phyloP scores from a whole-genome alignment of 805 yeast species.

The Yarrowia sp. region DNA sequence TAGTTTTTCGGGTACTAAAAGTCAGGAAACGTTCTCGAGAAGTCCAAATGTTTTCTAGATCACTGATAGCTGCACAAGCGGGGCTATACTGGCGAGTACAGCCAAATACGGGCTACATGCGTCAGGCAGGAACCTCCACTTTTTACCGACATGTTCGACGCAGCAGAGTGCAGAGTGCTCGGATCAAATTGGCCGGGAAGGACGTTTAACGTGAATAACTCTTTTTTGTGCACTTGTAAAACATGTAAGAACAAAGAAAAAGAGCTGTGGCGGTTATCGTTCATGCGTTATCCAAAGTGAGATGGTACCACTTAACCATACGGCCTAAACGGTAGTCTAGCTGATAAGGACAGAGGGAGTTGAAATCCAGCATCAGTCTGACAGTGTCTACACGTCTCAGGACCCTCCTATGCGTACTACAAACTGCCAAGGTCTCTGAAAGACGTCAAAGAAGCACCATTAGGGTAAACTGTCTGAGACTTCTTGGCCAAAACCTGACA shows the following conservation, averaged over 20 bases:
- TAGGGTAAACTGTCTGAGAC: not conserved
- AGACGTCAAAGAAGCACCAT: not conserved
- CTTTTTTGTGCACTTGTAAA: not conserved
- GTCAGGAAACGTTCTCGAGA: not conserved
- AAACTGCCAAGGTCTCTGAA: not conserved
- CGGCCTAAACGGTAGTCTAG: not conserved
- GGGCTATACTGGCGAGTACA: not conserved
- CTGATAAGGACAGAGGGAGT: not conserved
- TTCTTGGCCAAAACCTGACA: not conserved
- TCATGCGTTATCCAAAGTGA: slow-evolving; percentile 7
- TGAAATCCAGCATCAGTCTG: not conserved
- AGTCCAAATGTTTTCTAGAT: not conserved
- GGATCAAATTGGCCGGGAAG: slow-evolving; percentile 20
- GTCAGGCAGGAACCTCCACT: slow-evolving; percentile 6
- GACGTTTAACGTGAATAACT: not conserved
- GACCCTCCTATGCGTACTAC: not conserved
- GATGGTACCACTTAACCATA: slow-evolving; percentile 1
- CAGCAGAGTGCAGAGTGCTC: not conserved
- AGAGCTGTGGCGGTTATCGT: not conserved
- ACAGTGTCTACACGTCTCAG: not conserved
- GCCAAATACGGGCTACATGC: not conserved
- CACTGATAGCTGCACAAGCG: no score
- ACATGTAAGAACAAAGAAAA: not conserved
- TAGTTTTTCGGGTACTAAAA: not conserved
- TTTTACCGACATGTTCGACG: slow-evolving; percentile 2